phyloP scores from a whole-genome alignment of 805 yeast genomes.

The Soucietia sequanensis region DNA sequence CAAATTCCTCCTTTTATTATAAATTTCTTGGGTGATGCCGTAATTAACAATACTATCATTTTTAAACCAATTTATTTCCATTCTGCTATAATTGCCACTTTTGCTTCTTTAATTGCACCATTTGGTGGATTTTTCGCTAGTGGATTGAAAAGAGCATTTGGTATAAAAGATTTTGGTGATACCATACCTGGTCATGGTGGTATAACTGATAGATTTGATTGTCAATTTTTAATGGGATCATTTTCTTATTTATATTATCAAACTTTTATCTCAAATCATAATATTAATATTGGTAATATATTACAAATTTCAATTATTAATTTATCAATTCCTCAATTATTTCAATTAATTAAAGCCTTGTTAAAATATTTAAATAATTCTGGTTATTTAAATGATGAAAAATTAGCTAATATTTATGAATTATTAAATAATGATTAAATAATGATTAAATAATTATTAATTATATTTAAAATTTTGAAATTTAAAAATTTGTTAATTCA shows the following conservation, averaged over 20 bases:
- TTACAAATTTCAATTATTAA: slow-evolving; percentile 75
- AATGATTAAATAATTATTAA: no score
- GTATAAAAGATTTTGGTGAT: slow-evolving; percentile 96
- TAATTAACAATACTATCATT: slow-evolving; percentile 39
- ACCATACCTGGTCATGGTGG: slow-evolving; percentile 99
- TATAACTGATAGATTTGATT: slow-evolving; percentile 94
- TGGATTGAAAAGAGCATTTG: slow-evolving; percentile 95
- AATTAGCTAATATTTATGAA: slow-evolving; percentile 24
- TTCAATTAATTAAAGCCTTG: slow-evolving; percentile 59
- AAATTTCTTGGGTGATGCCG: slow-evolving; percentile 33
- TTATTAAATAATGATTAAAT: slow-evolving; percentile 26
- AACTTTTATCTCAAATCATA: slow-evolving; percentile 77
- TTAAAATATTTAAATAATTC: slow-evolving; percentile 48
- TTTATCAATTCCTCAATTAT: slow-evolving; percentile 61
- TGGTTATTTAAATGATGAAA: slow-evolving; percentile 26
- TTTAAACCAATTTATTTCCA: slow-evolving; percentile 90
- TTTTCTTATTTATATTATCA: slow-evolving; percentile 90
- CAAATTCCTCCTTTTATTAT: slow-evolving; percentile 70
- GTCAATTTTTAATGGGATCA: slow-evolving; percentile 97
- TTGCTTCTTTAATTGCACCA: slow-evolving; percentile 96
- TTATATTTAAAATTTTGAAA: no score
- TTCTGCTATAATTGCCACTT: slow-evolving; percentile 80
- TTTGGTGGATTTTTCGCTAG: slow-evolving; percentile 98
- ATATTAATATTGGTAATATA: slow-evolving; percentile 69
- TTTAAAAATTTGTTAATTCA: no score